Base-by-base conservation (phyloP, 495 filamentous ascomycete genomes). In the Trypethelium eluteriae region DNA sequence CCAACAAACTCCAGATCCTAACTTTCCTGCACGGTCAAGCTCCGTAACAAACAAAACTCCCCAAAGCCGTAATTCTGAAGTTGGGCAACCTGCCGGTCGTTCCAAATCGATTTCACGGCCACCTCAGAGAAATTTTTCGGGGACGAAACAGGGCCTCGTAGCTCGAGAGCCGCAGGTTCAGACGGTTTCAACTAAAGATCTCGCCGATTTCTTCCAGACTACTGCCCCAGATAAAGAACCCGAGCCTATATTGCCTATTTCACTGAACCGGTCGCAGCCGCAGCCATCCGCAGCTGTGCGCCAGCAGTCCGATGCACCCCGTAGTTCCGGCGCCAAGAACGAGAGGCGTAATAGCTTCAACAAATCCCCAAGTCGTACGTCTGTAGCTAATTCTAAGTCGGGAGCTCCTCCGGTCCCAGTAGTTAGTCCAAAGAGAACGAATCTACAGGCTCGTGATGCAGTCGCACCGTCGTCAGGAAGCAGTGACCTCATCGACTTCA, bases 401-500 rank as follows among this genome's bases (percentile, higher is more conserved):
- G 53, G 53, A 10, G 14, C 32, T 12, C 68, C 68, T 7, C 67
- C 68, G 5, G 39, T 68, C 2, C 68, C 70, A 7, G n/a, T 14
- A 18, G 25, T 44, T 34, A 38, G 6, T 3, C 16, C 69, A 71
- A 69, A 70, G 16, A 76, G 71, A 38, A 62, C 68, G 35, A 78
- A 81, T 53, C 77, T 91, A 59, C 85, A 92, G 77, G 87, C 92
- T 67, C 88, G 92, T 18, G 84, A 87, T 68, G 83, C 91, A n/a
- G 79, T 82, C 38, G 80, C 83, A 35, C 78, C 79, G 38, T 82
- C 81, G 50, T 85, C 86, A 59, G 83, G 86, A 70, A 96, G 86
- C 59, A 87, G 88, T 2, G 94, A 96, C 67, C 77, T 98, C 47
- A 95, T 96, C 63, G 91, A 98, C 71, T 98, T 98, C 77, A 93